Evolutionary conservation across 345 rosid genomes (phyloP).

Genomic region (Bruguiera sexangula): DNA sequence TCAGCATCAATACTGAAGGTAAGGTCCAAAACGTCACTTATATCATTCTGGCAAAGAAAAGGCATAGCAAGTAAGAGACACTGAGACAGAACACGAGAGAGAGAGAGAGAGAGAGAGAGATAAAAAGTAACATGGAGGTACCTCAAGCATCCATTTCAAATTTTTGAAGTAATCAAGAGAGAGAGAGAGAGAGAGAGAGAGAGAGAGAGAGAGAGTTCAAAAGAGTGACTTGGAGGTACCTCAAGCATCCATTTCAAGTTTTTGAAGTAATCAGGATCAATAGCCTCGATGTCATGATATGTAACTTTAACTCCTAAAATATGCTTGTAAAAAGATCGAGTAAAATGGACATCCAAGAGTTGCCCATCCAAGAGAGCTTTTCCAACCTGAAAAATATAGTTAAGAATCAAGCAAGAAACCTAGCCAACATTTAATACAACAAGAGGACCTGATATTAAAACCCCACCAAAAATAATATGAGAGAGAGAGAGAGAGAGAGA

Average conservation of each 20-base stretch:
- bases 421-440: not conserved
- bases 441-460: not conserved
- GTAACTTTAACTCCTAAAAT: slow-evolving; percentile 87
- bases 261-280: slow-evolving; percentile 87
- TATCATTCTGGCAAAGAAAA: slow-evolving; percentile 68
- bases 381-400: slow-evolving; percentile 61
- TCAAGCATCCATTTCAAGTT: slow-evolving; percentile 96
- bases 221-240: slow-evolving; percentile 40
- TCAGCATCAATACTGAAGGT: slow-evolving; percentile 98
- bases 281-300: slow-evolving; percentile 95
- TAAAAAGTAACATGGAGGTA: slow-evolving; percentile 20
- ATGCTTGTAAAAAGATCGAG: slow-evolving; percentile 97
- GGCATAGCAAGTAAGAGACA: slow-evolving; percentile 4
- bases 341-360: slow-evolving; percentile 91
- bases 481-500: slow-evolving; percentile 15
- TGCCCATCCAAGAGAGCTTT: slow-evolving; percentile 96
- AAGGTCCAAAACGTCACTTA: slow-evolving; percentile 69
- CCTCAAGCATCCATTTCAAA: slow-evolving; percentile 99
- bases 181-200: slow-evolving; percentile 10
- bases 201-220: slow-evolving; percentile 16
- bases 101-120: not conserved
- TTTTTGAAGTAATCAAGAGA: slow-evolving; percentile 73
- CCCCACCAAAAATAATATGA: too few relatives aligned
- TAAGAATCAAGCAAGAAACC: slow-evolving; percentile 9
- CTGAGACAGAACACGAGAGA: not conserved